A percentile compares a stretch with the other conserved stretches of the same genome.
Conservation (phyloP, 2,329 filamentous ascomycete genomes). For the Sclerotinia minor region DNA sequence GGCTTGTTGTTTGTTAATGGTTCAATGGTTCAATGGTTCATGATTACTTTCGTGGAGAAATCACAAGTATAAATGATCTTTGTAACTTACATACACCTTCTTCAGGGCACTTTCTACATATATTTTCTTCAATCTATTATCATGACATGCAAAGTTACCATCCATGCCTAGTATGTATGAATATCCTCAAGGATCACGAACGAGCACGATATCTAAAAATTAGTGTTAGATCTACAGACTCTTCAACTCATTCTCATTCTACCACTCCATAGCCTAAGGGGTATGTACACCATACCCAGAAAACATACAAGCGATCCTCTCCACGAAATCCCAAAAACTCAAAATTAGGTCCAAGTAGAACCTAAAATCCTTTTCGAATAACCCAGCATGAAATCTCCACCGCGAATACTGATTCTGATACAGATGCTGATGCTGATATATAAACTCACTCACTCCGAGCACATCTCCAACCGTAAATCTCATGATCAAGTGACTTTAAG, state of each 20-base stretch:
- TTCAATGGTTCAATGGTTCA: too few species aligned
- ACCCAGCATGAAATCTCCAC: constrained; percentile 47
- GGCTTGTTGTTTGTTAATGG: background rate
- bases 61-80: background rate
- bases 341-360: constrained; percentile 41
- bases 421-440: too few species aligned
- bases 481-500: too few species aligned
- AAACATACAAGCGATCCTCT: constrained; percentile 41
- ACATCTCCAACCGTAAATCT: too few species aligned
- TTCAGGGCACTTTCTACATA: too few species aligned
- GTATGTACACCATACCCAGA: constrained; percentile 47
- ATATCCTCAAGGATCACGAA: constrained; percentile 35
- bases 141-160: background rate
- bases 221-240: constrained; percentile 29
- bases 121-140: too few species aligned
- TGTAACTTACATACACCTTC: background rate
- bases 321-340: constrained; percentile 43
- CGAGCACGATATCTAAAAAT: constrained; percentile 25
- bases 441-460: too few species aligned
- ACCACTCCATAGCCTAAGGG: constrained; percentile 40
- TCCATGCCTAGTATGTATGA: constrained; percentile 26
- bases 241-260: constrained; percentile 26
- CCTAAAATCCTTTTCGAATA: constrained; percentile 36
- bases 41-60: background rate
- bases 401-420: too few species aligned